A percentile compares a stretch with the other conserved stretches of the same genome.
These are phyloP conservation scores for Cercospora berteroae DNA, from an alignment of 2,329 filamentous ascomycete genomes.

Conservation along the genomic window DNA sequence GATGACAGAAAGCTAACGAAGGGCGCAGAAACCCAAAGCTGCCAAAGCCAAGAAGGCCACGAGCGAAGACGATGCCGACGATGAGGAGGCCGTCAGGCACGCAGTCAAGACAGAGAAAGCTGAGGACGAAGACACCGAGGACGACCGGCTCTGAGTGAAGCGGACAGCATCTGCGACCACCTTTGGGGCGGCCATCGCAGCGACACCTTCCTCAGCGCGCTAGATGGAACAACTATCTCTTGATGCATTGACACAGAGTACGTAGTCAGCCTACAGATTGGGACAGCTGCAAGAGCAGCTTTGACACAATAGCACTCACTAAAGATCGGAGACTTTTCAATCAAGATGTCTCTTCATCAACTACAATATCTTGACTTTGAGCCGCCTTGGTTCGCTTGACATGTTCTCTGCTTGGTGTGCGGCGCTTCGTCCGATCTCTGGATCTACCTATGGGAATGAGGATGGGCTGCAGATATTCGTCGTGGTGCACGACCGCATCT, in stretches of 20 bases:
- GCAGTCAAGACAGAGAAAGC: constrained; percentile 15
- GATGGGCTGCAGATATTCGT: constrained; percentile 10
- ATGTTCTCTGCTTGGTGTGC: constrained; percentile 9
- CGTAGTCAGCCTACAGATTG: not conserved
- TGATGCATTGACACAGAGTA: not conserved
- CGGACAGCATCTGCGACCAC: not conserved
- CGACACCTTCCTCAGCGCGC: not conserved
- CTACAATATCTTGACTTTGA: not conserved
- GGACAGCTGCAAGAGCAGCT: not conserved
- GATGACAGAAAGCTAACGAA: not conserved
- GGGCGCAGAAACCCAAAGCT: constrained; percentile 28
- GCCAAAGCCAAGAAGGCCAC: constrained; percentile 14
- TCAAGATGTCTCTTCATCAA: not conserved
- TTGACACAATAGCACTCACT: not conserved
- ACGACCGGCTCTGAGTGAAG: not conserved
- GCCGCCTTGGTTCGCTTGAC: not conserved
- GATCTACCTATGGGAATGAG: constrained; percentile 9
- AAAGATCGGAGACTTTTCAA: not conserved
- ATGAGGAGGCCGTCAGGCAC: not conserved
- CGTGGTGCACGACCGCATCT: not conserved
- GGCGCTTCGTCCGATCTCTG: not conserved
- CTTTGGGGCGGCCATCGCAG: not conserved
- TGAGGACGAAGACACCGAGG: constrained; percentile 23
- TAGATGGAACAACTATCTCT: not conserved
- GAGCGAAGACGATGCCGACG: constrained; percentile 21